phyloP scores from a whole-genome alignment of 208 protist genomes.

The Balamuthia mandrillaris region DNA sequence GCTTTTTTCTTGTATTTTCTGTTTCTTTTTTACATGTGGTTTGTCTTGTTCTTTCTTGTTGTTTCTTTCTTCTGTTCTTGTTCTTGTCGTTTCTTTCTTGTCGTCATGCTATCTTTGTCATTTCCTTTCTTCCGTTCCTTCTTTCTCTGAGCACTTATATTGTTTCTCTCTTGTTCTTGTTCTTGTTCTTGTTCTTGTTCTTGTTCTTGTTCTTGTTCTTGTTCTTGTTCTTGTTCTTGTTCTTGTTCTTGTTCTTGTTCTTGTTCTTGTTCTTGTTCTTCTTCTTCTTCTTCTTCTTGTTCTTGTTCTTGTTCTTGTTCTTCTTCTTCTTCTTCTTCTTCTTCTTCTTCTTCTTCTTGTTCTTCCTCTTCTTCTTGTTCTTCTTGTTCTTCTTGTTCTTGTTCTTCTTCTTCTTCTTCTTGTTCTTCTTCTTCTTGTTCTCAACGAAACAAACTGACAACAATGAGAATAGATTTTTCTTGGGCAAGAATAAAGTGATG shows the following conservation, averaged over 20 bases:
- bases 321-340: too few species aligned
- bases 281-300: too few species aligned
- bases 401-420: conserved; percentile 6
- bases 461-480: conserved; percentile 53
- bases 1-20: not conserved
- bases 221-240: not conserved
- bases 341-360: too few species aligned
- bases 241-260: not conserved
- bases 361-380: too few species aligned
- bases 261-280: too few species aligned
- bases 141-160: not conserved
- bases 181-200: not conserved
- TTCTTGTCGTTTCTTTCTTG: too few species aligned
- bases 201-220: conserved; percentile 20
- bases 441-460: too few species aligned
- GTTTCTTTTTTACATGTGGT: not conserved
- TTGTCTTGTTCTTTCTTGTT: too few species aligned
- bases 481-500: conserved; percentile 72
- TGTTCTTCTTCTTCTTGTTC: conserved; percentile 8
- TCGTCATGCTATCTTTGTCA: too few species aligned
- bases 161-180: conserved; percentile 12
- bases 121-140: too few species aligned
- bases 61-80: too few species aligned
- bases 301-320: too few species aligned
- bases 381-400: not conserved